Conservation (phyloP, 306 rosid species). For the Rubus parviflorus region DNA sequence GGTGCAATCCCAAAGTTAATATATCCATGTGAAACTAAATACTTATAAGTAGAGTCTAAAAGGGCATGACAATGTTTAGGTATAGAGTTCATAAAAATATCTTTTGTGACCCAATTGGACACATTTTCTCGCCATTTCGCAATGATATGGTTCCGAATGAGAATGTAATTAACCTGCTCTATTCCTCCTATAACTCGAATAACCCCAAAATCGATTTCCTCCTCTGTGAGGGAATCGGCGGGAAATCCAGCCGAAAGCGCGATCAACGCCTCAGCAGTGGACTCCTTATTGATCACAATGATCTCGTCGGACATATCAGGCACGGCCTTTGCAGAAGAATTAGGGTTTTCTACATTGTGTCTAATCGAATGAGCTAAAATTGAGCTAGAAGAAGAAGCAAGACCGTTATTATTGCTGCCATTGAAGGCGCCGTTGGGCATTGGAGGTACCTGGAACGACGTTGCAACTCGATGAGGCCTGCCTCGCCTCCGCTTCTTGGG, state of each 20-base stretch:
- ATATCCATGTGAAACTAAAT: slow-evolving; percentile 71
- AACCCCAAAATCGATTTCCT: slow-evolving; percentile 80
- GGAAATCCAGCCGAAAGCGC: slow-evolving; percentile 87
- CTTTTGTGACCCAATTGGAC: slow-evolving; percentile 70
- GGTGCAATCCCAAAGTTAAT: slow-evolving; percentile 80
- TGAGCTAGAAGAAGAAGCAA: slow-evolving; percentile 34
- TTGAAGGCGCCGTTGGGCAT: slow-evolving; percentile 20
- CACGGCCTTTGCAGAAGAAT: not conserved
- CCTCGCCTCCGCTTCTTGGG: slow-evolving; percentile 93
- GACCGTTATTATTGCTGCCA: slow-evolving; percentile 26
- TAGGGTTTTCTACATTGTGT: slow-evolving; percentile 34
- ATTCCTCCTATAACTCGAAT: slow-evolving; percentile 75
- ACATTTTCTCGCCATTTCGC: slow-evolving; percentile 95
- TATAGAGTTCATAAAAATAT: slow-evolving; percentile 59
- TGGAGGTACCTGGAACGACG: slow-evolving; percentile 53
- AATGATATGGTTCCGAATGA: slow-evolving; percentile 86
- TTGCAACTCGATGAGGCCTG: slow-evolving; percentile 68
- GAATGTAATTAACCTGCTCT: slow-evolving; percentile 90
- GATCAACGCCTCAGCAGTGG: slow-evolving; percentile 80
- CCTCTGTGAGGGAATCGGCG: slow-evolving; percentile 84
- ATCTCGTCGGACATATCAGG: slow-evolving; percentile 73
- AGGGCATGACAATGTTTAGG: slow-evolving; percentile 64
- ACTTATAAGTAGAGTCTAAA: slow-evolving; percentile 71
- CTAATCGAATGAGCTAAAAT: slow-evolving; percentile 33
- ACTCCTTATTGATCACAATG: slow-evolving; percentile 78